These are phyloP conservation scores for Alternaria ventricosa DNA, from an alignment of 2,329 filamentous ascomycete genomes.

Conservation along the genomic window DNA sequence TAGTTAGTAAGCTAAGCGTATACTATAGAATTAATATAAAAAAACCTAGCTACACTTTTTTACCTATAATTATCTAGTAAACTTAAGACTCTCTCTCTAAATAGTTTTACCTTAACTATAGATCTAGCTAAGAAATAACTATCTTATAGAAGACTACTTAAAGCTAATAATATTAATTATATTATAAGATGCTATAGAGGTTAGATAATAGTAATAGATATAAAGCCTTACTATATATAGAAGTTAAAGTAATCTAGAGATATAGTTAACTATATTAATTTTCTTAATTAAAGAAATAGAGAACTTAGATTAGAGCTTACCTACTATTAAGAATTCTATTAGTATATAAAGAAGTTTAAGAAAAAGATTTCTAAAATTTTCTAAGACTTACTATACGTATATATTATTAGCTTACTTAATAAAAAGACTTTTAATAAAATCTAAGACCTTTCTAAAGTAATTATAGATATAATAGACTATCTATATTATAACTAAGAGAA, in stretches of 20 bases:
- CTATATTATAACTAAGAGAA: slow-evolving; percentile 1
- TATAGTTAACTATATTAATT: slow-evolving; percentile 11
- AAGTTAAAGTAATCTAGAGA: slow-evolving; percentile 14
- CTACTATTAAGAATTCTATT: slow-evolving; percentile 19
- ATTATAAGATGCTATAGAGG: slow-evolving; percentile 18
- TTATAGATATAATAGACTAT: slow-evolving; percentile 11
- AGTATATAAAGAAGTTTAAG: slow-evolving; percentile 13
- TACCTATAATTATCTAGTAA: background rate
- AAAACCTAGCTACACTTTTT: background rate
- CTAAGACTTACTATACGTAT: slow-evolving; percentile 17
- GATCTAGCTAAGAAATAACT: background rate
- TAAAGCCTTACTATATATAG: slow-evolving; percentile 15
- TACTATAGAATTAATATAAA: slow-evolving; percentile 1
- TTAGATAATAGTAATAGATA: slow-evolving; percentile 14
- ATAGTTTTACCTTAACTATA: background rate
- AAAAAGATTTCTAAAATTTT: slow-evolving; percentile 9
- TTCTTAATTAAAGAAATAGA: slow-evolving; percentile 11
- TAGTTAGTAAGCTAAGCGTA: background rate
- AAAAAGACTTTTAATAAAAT: slow-evolving; percentile 13
- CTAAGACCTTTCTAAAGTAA: slow-evolving; percentile 2
- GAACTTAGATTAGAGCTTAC: slow-evolving; percentile 18
- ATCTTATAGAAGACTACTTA: slow-evolving; percentile 1
- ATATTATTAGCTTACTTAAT: slow-evolving; percentile 15
- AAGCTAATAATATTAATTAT: slow-evolving; percentile 19
- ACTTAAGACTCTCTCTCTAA: background rate